Conservation (phyloP, 2,329 filamentous ascomycete species). For the Aspergillus vadensis region DNA sequence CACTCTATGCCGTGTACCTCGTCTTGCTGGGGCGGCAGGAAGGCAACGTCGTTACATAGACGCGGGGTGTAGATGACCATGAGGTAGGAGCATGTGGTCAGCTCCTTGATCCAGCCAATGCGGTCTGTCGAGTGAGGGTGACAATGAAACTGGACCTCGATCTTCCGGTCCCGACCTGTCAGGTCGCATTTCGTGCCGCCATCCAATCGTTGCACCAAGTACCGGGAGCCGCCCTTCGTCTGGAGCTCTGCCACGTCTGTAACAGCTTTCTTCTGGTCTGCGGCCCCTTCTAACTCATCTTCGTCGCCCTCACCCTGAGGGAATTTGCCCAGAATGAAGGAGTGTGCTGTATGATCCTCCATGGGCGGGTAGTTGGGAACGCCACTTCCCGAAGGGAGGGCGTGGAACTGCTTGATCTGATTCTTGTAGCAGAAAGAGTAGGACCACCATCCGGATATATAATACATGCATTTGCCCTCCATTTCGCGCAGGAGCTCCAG, state of each 20-base stretch:
- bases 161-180: slow-evolving; percentile 75
- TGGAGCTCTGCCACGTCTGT: slow-evolving; percentile 66
- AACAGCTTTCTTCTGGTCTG: slow-evolving; percentile 32
- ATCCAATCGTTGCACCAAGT: slow-evolving; percentile 78
- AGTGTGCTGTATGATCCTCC: slow-evolving; percentile 73
- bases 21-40: slow-evolving; percentile 76
- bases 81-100: slow-evolving; percentile 85
- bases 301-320: slow-evolving; percentile 36
- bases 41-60: slow-evolving; percentile 83
- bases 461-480: slow-evolving; percentile 79
- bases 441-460: slow-evolving; percentile 88
- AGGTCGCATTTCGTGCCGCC: slow-evolving; percentile 84
- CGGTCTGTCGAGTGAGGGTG: slow-evolving; percentile 73
- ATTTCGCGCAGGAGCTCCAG: slow-evolving; percentile 79
- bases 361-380: slow-evolving; percentile 70
- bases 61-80: slow-evolving; percentile 91
- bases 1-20: slow-evolving; percentile 77
- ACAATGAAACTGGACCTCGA: slow-evolving; percentile 80
- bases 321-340: slow-evolving; percentile 74
- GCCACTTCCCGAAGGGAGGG: slow-evolving; percentile 69
- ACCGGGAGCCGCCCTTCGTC: slow-evolving; percentile 79
- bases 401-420: slow-evolving; percentile 88
- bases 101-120: slow-evolving; percentile 91
- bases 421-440: slow-evolving; percentile 92
- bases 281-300: slow-evolving; percentile 29